Percentiles rank a stretch among this genome's conserved stretches.
These are phyloP conservation scores for Lasiosphaeris hirsuta DNA, from an alignment of 495 filamentous ascomycete species.

Conservation along the genomic window DNA sequence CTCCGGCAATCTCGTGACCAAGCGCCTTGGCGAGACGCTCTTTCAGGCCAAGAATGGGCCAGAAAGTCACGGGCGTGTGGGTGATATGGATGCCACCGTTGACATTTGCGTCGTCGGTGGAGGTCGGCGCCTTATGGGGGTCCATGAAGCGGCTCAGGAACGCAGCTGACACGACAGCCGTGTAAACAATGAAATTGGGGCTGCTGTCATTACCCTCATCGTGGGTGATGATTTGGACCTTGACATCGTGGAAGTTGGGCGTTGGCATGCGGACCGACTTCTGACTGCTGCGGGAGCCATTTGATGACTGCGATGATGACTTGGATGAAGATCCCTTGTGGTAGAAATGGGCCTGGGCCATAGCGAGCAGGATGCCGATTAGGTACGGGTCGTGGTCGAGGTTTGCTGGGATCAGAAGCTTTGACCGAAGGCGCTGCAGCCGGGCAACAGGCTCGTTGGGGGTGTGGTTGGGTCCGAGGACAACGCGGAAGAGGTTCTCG, in stretches of 20 bases:
- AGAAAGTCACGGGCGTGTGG: conserved; percentile 38
- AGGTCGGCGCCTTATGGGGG: conserved; percentile 28
- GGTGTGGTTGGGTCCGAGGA: conserved; percentile 22
- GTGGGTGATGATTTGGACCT: conserved; percentile 39
- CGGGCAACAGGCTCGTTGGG: conserved; percentile 33
- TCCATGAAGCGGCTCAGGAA: conserved; percentile 39
- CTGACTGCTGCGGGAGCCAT: conserved; percentile 14
- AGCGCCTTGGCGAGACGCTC: conserved; percentile 46
- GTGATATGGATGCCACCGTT: conserved; percentile 29
- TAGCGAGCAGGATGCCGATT: conserved; percentile 39
- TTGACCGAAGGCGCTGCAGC: conserved; percentile 37
- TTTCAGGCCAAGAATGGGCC: conserved; percentile 47
- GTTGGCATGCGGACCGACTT: conserved; percentile 10
- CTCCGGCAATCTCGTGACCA: conserved; percentile 37
- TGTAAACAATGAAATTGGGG: conserved; percentile 43
- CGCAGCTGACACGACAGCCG: conserved; percentile 34
- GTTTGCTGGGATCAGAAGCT: conserved; percentile 36
- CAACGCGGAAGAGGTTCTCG: conserved; percentile 31
- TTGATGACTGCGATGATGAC: conserved; percentile 17
- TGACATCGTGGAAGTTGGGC: conserved; percentile 33
- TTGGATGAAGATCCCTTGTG: conserved; percentile 7
- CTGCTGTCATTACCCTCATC: conserved; percentile 29
- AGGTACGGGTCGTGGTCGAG: conserved; percentile 42
- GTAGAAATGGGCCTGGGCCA: conserved; percentile 47
- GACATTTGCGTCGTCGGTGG: not conserved